Evolutionary conservation across 345 rosid species (phyloP).

Genomic region (Murraya paniculata): DNA sequence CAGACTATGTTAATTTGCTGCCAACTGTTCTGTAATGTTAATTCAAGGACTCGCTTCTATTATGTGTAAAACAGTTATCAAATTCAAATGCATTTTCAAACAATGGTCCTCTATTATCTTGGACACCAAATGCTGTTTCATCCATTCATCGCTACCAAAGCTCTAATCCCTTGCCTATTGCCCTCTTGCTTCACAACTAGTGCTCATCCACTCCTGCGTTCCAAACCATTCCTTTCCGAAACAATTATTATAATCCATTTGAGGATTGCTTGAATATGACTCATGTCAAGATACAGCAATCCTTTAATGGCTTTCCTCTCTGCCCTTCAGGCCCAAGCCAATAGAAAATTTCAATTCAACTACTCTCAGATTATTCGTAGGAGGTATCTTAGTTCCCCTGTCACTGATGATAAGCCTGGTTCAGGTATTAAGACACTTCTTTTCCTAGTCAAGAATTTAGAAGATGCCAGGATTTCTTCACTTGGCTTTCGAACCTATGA

Average conservation of each 20-base stretch:
- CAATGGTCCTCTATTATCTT: conserved; percentile 18
- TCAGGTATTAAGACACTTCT: neutral
- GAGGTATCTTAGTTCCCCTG: neutral
- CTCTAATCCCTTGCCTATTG: neutral
- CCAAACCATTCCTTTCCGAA: conserved; percentile 5
- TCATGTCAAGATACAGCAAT: conserved; percentile 11
- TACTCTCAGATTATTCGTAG: neutral
- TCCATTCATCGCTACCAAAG: conserved; percentile 1
- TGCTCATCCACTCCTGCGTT: neutral
- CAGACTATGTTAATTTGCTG: neutral
- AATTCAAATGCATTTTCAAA: conserved; percentile 14
- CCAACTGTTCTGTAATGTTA: neutral
- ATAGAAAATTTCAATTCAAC: neutral
- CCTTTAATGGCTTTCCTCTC: neutral
- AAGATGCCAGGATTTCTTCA: neutral
- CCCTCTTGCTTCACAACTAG: conserved; percentile 13
- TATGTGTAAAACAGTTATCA: conserved; percentile 12
- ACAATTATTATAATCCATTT: neutral
- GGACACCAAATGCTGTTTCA: conserved; percentile 10
- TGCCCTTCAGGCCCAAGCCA: neutral
- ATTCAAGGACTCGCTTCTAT: neutral
- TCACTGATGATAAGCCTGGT: neutral
- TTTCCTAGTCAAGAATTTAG: neutral
- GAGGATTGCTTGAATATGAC: conserved; percentile 14
- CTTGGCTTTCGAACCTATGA: neutral